Evolutionary conservation across 2,329 filamentous ascomycete species (phyloP).

Genomic region (Verticillium dahliae): DNA sequence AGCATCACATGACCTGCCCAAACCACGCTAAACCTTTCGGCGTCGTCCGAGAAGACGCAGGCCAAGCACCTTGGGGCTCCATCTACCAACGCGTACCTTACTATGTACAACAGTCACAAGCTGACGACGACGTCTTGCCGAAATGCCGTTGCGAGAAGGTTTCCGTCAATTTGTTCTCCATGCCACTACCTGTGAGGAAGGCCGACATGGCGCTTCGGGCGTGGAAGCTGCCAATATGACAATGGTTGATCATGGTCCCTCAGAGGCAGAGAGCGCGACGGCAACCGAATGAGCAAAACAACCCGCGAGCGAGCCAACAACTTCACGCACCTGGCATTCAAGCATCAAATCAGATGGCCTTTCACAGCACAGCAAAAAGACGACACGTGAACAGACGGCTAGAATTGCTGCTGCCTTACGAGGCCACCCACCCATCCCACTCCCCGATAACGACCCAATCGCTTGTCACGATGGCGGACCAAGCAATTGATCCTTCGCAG

Average conservation of each 20-base stretch:
- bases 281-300: too few relatives aligned
- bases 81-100: neutral
- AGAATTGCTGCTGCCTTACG: conserved; percentile 8
- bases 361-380: neutral
- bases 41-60: conserved; percentile 11
- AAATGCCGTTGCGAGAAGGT: conserved; percentile 3
- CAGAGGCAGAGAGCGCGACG: too few relatives aligned
- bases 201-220: neutral
- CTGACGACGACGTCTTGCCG: conserved; percentile 12
- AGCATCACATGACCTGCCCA: neutral
- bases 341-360: neutral
- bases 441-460: neutral
- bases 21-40: conserved; percentile 10
- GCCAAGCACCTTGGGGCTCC: neutral
- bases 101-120: neutral
- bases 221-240: neutral
- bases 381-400: neutral
- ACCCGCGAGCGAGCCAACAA: too few relatives aligned
- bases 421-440: conserved; percentile 6
- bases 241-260: too few relatives aligned
- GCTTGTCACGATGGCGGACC: neutral
- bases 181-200: neutral
- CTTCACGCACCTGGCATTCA: too few relatives aligned
- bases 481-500: neutral
- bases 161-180: neutral